Percentiles rank a stretch among this genome's conserved stretches.
These are phyloP conservation scores for Cairneyella variabilis DNA, from an alignment of 495 filamentous ascomycete genomes.

Conservation along the genomic window DNA sequence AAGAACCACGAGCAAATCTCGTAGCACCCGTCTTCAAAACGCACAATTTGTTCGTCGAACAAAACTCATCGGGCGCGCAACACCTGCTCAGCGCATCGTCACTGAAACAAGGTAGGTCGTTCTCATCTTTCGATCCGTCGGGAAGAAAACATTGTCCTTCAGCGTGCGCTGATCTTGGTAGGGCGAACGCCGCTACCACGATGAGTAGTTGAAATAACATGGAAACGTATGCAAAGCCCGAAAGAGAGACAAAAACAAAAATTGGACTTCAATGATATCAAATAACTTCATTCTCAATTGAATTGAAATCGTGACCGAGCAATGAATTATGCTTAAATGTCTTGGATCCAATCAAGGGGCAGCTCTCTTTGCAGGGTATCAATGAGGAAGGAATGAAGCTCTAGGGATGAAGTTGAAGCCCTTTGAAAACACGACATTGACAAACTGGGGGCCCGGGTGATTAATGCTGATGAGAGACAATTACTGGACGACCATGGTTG, in stretches of 20 bases:
- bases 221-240: background rate
- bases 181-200: background rate
- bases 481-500: no score
- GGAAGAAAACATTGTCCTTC: constrained; percentile 7
- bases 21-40: background rate
- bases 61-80: constrained; percentile 2
- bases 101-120: constrained; percentile 1
- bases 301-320: no score
- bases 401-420: no score
- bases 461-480: no score
- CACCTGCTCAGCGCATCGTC: constrained; percentile 3
- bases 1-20: constrained; percentile 1
- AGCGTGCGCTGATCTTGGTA: background rate
- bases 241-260: background rate
- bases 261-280: no score
- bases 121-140: background rate
- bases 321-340: background rate
- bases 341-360: no score
- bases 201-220: background rate
- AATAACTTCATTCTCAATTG: no score
- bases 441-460: no score
- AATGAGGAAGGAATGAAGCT: no score
- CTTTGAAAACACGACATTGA: no score
- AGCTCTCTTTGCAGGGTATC: no score
- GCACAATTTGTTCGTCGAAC: constrained; percentile 9